Conservation (phyloP, 495 filamentous ascomycete species). For the Aspergillus hancockii region DNA sequence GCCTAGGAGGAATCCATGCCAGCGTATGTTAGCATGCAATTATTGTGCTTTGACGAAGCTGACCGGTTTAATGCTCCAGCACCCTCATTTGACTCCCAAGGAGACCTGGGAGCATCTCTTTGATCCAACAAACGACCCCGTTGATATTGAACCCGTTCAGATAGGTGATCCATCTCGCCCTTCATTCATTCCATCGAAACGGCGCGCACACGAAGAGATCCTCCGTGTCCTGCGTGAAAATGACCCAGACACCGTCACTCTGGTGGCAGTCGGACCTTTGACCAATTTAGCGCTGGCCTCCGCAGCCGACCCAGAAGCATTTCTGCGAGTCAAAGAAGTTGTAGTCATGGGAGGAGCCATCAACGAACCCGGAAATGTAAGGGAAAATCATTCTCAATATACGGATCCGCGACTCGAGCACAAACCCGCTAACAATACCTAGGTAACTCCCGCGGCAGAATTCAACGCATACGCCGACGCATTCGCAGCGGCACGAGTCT, state of each 20-base stretch:
- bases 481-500: conserved; percentile 82
- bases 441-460: conserved; percentile 73
- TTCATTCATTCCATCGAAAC: conserved; percentile 72
- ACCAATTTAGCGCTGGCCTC: conserved; percentile 91
- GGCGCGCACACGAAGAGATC: conserved; percentile 78
- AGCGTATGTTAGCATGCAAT: conserved; percentile 52
- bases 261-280: conserved; percentile 86
- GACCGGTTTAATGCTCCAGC: conserved; percentile 48
- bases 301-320: conserved; percentile 78
- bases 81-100: conserved; percentile 80
- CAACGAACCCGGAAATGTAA: conserved; percentile 72
- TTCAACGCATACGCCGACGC: conserved; percentile 86
- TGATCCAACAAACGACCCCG: conserved; percentile 44
- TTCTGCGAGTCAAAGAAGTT: conserved; percentile 85
- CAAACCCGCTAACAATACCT: conserved; percentile 5
- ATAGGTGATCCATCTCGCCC: conserved; percentile 34
- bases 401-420: not conserved
- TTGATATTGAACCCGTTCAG: conserved; percentile 37
- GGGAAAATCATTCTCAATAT: conserved; percentile 15
- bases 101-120: conserved; percentile 88
- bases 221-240: conserved; percentile 76
- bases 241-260: conserved; percentile 78
- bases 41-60: not conserved
- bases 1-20: conserved; percentile 85
- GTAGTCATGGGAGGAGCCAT: conserved; percentile 98